Percentiles rank a stretch among this genome's conserved stretches.
Evolutionary conservation across 495 filamentous ascomycete genomes (phyloP).

Genomic region (Penicillium bovifimosum): DNA sequence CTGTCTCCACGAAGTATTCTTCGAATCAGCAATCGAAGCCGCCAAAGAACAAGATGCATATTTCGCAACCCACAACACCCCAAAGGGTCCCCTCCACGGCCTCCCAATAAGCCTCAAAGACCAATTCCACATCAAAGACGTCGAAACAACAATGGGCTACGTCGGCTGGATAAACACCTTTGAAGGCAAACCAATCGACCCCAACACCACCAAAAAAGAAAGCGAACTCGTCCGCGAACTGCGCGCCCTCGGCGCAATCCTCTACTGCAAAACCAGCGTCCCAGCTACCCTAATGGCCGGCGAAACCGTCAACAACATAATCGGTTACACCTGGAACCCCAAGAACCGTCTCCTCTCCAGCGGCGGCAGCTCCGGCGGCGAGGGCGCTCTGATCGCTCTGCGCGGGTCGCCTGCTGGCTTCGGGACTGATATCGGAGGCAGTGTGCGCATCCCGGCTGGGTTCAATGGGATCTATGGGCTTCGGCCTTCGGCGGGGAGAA

Average conservation of each 20-base stretch:
- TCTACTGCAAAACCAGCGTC: conserved; percentile 63
- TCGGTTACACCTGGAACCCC: conserved; percentile 47
- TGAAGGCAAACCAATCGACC: conserved; percentile 41
- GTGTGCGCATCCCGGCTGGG: conserved; percentile 59
- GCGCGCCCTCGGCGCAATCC: conserved; percentile 51
- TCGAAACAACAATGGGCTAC: conserved; percentile 64
- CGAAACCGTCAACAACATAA: conserved; percentile 55
- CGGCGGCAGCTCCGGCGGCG: conserved; percentile 59
- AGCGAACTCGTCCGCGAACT: conserved; percentile 50
- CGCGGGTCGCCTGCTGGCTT: conserved; percentile 51
- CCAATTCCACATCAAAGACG: conserved; percentile 61
- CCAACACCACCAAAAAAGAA: conserved; percentile 32
- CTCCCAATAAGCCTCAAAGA: conserved; percentile 65
- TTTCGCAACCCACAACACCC: conserved; percentile 39
- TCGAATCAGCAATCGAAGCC: conserved; percentile 52
- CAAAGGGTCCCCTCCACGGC: conserved; percentile 58
- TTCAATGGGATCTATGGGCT: conserved; percentile 60
- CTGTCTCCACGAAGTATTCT: conserved; percentile 60
- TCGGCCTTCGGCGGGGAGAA: conserved; percentile 39
- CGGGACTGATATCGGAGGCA: conserved; percentile 71
- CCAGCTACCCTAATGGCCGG: conserved; percentile 56
- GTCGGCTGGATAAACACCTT: conserved; percentile 49
- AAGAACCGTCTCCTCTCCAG: conserved; percentile 42
- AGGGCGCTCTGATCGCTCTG: conserved; percentile 52
- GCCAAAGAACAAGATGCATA: conserved; percentile 57